phyloP scores from a whole-genome alignment of 352 stramenopile genomes.

The Phytophthora sp. region DNA sequence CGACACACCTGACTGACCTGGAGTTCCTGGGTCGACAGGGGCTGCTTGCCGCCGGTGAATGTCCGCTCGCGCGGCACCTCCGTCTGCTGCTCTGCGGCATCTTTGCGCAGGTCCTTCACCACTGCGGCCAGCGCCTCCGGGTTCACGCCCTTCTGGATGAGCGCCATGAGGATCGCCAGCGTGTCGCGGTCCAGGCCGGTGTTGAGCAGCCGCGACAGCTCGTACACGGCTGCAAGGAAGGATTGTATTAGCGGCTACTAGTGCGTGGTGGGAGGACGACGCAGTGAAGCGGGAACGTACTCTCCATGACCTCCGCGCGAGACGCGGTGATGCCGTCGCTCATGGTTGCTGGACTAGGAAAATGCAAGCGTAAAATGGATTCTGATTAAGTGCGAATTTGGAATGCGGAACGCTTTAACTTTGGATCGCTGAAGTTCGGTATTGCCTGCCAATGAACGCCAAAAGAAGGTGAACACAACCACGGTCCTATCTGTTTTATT shows the following conservation, averaged over 20 bases:
- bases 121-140: slow-evolving; percentile 88
- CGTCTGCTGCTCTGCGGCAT: slow-evolving; percentile 44
- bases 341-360: slow-evolving; percentile 18
- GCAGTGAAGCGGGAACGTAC: slow-evolving; percentile 20
- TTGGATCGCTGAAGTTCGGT: too few relatives aligned
- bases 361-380: neutral
- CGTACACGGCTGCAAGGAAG: slow-evolving; percentile 72
- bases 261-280: neutral
- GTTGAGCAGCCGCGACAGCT: slow-evolving; percentile 91
- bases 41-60: slow-evolving; percentile 59
- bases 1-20: slow-evolving; percentile 77
- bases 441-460: too few relatives aligned
- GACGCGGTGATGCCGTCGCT: slow-evolving; percentile 52
- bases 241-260: neutral
- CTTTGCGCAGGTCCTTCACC: slow-evolving; percentile 89
- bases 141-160: slow-evolving; percentile 91
- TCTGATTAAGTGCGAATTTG: slow-evolving; percentile 6
- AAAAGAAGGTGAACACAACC: too few relatives aligned
- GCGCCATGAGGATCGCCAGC: slow-evolving; percentile 84
- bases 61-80: slow-evolving; percentile 30
- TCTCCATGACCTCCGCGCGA: slow-evolving; percentile 64
- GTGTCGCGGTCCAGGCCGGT: slow-evolving; percentile 91
- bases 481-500: too few relatives aligned
- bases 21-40: slow-evolving; percentile 50
- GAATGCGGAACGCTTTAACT: slow-evolving; percentile 2